These are phyloP conservation scores for Lodderomyces metapsilosis DNA, from an alignment of 1,139 yeast species.

Conservation along the genomic window DNA sequence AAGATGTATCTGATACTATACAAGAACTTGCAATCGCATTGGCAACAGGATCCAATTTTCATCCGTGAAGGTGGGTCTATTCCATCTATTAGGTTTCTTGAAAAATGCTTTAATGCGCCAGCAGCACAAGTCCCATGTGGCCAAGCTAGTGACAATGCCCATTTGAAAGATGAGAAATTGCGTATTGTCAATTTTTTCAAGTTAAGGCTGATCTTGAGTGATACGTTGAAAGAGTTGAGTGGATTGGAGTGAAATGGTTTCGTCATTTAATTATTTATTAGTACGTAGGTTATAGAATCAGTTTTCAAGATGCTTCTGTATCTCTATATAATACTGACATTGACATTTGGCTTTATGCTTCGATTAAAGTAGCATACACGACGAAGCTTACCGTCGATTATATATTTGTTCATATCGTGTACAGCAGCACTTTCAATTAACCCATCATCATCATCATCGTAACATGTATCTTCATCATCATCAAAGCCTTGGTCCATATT, in stretches of 20 bases:
- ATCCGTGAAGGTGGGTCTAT: constrained; percentile 97
- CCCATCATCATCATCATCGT: constrained; percentile 6
- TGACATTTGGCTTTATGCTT: constrained; percentile 5
- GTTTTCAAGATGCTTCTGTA: background rate
- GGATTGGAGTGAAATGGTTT: background rate
- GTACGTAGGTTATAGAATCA: background rate
- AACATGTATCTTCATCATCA: constrained; percentile 6
- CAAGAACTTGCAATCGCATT: constrained; percentile 56
- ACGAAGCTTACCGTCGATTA: constrained; percentile 4
- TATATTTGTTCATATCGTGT: constrained; percentile 10
- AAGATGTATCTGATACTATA: constrained; percentile 66
- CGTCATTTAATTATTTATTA: background rate
- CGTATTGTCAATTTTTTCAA: constrained; percentile 76
- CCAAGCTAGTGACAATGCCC: constrained; percentile 93
- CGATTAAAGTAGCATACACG: constrained; percentile 14
- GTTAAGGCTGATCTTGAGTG: constrained; percentile 63
- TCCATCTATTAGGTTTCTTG: constrained; percentile 84
- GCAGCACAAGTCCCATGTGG: constrained; percentile 98
- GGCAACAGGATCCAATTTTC: constrained; percentile 74
- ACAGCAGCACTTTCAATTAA: constrained; percentile 4
- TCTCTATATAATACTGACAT: constrained; percentile 11
- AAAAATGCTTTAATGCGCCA: constrained; percentile 76
- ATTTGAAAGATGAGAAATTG: constrained; percentile 81
- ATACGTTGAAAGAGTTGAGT: constrained; percentile 45
- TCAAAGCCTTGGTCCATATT: constrained; percentile 8